Conservation (phyloP, 106 monocot genomes). For the Posidonia australis region DNA sequence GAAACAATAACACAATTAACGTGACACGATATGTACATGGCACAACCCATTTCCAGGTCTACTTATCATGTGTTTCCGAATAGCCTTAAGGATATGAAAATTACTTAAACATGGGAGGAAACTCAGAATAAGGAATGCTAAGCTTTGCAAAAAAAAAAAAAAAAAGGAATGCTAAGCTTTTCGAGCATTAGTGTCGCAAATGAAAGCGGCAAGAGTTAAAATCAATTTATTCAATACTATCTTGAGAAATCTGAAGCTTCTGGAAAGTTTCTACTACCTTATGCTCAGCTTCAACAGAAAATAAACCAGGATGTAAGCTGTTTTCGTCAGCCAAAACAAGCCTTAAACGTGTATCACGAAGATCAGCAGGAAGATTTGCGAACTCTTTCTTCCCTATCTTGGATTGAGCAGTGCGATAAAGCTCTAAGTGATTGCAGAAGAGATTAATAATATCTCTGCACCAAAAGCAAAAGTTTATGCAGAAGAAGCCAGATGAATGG, state of each 20-base stretch:
- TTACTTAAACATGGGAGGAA: no score
- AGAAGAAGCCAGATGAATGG: no score
- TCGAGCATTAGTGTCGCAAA: background rate
- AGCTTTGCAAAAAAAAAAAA: no score
- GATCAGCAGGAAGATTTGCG: slow-evolving; percentile 36
- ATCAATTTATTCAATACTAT: background rate
- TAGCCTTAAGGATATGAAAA: no score
- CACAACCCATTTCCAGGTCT: no score
- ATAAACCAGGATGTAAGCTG: slow-evolving; percentile 90
- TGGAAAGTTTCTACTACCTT: slow-evolving; percentile 37
- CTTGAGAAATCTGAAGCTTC: background rate
- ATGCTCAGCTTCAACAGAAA: slow-evolving; percentile 80
- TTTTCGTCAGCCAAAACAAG: slow-evolving; percentile 57
- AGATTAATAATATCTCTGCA: slow-evolving; percentile 79
- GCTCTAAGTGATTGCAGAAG: slow-evolving; percentile 67
- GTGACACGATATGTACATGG: no score
- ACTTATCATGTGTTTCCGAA: no score
- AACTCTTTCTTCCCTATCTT: slow-evolving; percentile 64
- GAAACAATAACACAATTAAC: no score
- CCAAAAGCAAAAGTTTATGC: slow-evolving; percentile 1
- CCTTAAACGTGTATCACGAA: slow-evolving; percentile 53
- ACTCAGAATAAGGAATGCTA: no score
- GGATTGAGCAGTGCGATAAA: slow-evolving; percentile 53
- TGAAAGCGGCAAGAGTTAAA: background rate
- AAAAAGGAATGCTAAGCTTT: no score